Base-by-base conservation (phyloP, 148 eudicot genomes). In the Vaccinium darrowii region DNA sequence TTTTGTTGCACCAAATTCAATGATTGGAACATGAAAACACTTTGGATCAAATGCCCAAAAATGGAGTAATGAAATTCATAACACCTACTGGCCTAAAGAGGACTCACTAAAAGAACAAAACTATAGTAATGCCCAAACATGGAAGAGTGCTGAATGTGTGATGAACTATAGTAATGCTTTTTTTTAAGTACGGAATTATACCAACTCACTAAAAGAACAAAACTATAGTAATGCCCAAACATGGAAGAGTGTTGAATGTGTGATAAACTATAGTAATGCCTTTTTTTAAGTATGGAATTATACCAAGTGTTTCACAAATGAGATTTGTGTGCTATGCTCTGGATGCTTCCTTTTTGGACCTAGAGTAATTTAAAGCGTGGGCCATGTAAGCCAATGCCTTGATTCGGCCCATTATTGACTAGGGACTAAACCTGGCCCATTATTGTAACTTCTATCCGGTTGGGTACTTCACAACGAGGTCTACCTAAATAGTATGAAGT, bases 21-120 rank as follows among this genome's bases (percentile, higher is more conserved):
- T 88, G 85, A 85, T 88, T 85, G 87, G 62, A 79, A 73, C 82
- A 65, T 78, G 52, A 43, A 36, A 75, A 67, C 16, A 49, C 77
- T 86, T 84, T 82, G 89, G 85, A 87, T 87, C 87, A 78, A 72
- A 76, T 81, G 89, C 83, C 82, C 9, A 78, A 30, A 60, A 65
- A 27, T 27, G n/a, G 49, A 63, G 21, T 33, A 78, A 60, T 78
- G 63, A 51, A 58, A 62, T 56, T 63, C 23, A 43, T 25, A 7
- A n/a, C 36, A 60, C 36, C 54, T 77, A 58, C 53, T 67, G 14
- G 65, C 21, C 69, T 76, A 54, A 84, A 43, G 57, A 50, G 51
- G 62, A 65, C 36, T 69, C 43, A 1, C 74, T 69, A 13, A 5
- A 74, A 74, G 12, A 13, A 43, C 39, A 2, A 74, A 39, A 33